These are phyloP conservation scores for Malassezia furfur DNA, from an alignment of 1,284 basidiomycete genomes.

Conservation along the genomic window DNA sequence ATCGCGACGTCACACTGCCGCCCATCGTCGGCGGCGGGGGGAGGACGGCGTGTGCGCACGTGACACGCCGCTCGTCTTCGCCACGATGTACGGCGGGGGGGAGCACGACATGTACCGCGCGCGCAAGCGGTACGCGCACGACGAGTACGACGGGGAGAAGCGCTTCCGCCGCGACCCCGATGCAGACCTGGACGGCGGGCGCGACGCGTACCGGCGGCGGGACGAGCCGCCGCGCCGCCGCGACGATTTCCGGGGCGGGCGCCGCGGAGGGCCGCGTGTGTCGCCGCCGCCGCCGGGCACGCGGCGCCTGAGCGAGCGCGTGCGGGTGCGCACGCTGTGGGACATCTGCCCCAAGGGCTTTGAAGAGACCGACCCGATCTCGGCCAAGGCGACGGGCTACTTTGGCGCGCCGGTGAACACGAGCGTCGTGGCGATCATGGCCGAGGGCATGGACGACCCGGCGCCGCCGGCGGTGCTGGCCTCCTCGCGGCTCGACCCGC, in stretches of 20 bases:
- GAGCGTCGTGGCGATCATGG: constrained; percentile 3
- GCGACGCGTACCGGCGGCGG: constrained; percentile 32
- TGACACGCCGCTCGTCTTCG: neutral
- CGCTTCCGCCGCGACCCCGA: constrained; percentile 5
- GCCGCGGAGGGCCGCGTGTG: constrained; percentile 64
- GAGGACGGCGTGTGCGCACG: neutral
- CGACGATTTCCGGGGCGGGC: constrained; percentile 36
- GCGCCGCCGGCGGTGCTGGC: constrained; percentile 6
- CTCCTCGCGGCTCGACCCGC: neutral
- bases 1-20: constrained; percentile 1
- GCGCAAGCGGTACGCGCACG: constrained; percentile 15
- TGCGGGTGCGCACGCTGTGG: constrained; percentile 82
- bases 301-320: constrained; percentile 71
- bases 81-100: neutral
- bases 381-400: constrained; percentile 92
- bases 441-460: constrained; percentile 1
- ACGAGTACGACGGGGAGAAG: constrained; percentile 22
- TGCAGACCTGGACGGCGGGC: neutral
- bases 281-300: constrained; percentile 84
- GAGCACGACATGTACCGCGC: neutral
- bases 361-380: constrained; percentile 83
- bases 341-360: constrained; percentile 90
- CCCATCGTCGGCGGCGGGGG: neutral
- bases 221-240: constrained; percentile 50
- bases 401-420: constrained; percentile 56